Percentiles rank a stretch among this genome's conserved stretches.
Evolutionary conservation across 768 basidiomycete species (phyloP).

Genomic region (Pleurotus sapidus): DNA sequence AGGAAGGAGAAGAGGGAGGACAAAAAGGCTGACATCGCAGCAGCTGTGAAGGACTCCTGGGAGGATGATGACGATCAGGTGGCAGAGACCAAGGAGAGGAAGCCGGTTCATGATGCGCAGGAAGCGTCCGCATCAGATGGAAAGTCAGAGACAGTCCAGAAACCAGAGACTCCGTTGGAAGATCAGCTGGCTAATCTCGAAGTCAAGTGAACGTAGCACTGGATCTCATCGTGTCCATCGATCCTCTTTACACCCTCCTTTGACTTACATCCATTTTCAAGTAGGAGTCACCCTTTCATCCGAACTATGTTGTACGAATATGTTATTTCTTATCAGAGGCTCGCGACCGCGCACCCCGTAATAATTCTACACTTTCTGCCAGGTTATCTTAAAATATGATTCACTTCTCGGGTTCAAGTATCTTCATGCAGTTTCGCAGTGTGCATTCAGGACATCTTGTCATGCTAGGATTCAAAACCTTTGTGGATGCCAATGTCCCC

Average conservation of each 20-base stretch:
- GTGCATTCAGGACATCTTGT: too few relatives aligned
- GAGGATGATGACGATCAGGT: constrained; percentile 22
- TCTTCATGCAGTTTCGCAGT: too few relatives aligned
- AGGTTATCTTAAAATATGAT: too few relatives aligned
- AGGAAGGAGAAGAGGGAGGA: constrained; percentile 66
- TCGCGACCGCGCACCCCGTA: too few relatives aligned
- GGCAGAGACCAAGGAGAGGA: constrained; percentile 10
- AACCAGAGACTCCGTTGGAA: not conserved
- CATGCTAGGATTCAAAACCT: constrained; percentile 32
- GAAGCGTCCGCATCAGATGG: not conserved
- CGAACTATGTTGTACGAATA: too few relatives aligned
- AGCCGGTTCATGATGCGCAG: not conserved
- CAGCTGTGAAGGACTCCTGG: constrained; percentile 19
- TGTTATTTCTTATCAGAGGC: too few relatives aligned
- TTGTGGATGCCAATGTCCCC: constrained; percentile 67
- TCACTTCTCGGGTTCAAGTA: too few relatives aligned
- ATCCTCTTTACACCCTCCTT: not conserved
- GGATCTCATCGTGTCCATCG: not conserved
- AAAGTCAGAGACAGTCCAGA: not conserved
- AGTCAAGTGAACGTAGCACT: not conserved
- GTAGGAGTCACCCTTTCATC: too few relatives aligned
- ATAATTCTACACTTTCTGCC: too few relatives aligned
- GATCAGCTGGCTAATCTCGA: not conserved
- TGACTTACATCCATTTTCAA: not conserved
- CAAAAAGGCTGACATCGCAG: constrained; percentile 52